A percentile compares a stretch with the other conserved stretches of the same genome.
Conservation (phyloP, 2,329 filamentous ascomycete genomes). For the Scytalidium sp. region DNA sequence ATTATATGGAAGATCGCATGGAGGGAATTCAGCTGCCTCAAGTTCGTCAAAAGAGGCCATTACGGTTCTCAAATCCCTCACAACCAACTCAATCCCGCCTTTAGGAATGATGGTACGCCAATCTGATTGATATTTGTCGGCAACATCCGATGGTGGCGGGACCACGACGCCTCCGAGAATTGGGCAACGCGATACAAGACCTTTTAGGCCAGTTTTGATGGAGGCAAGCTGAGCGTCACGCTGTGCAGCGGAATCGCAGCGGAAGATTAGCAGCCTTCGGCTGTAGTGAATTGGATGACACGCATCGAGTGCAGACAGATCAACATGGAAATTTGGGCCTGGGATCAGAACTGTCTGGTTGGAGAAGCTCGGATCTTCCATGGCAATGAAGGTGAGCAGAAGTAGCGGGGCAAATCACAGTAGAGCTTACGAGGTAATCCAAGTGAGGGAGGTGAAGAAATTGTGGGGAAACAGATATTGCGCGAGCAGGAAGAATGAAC, state of each 20-base stretch:
- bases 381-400: too few relatives aligned
- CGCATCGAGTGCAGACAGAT: constrained; percentile 10
- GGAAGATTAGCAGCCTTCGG: constrained; percentile 11
- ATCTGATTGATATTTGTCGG: not conserved
- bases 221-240: constrained; percentile 10
- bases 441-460: too few relatives aligned
- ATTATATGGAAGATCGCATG: constrained; percentile 5
- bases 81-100: constrained; percentile 9
- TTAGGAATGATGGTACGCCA: constrained; percentile 11
- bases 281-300: constrained; percentile 12
- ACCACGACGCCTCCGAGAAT: constrained; percentile 9
- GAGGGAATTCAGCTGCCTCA: constrained; percentile 6
- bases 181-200: constrained; percentile 11
- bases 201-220: constrained; percentile 10
- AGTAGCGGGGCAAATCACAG: too few relatives aligned
- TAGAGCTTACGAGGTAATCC: too few relatives aligned
- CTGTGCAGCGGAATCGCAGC: constrained; percentile 6
- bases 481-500: too few relatives aligned
- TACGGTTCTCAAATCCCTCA: constrained; percentile 6
- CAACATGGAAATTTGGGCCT: constrained; percentile 13
- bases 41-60: constrained; percentile 9
- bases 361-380: constrained; percentile 3
- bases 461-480: too few relatives aligned
- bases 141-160: not conserved
- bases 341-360: constrained; percentile 6